Base-by-base conservation (phyloP, 2,329 filamentous ascomycete genomes). In the Orbilia quercus region DNA sequence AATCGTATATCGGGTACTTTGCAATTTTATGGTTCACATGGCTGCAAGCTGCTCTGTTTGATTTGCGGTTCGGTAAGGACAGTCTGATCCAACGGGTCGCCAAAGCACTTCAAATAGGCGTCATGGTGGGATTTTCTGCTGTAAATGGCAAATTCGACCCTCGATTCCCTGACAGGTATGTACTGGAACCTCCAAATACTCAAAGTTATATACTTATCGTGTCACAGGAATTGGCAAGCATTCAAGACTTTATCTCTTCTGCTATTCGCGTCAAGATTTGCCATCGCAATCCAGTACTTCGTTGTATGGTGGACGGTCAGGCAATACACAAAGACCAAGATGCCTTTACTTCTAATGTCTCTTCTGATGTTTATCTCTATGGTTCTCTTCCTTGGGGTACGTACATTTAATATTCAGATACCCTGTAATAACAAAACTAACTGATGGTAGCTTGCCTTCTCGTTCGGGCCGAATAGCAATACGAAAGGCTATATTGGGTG, bases 11-110 rank as follows among this genome's bases (percentile, higher is more conserved):
- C 58, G 81, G 85, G 44, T 86, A 85, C 78, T 83, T 87, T 77
- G 80, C 84, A 20, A 82, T 90, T 16, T 81, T 90, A 4, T 90
- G 88, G 88, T 85, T 88, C 69, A 89, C 86, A n/a, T 90, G 88
- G 88, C 83, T 89, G 36, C 82, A 88, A 70, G 85, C 87, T 22
- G 84, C 84, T 6, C 80, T 90, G 0, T 89, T 87, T 78, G 88
- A 90, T 79, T 85, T 90, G 36, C 86, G 88, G 0, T 90, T 89
- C 78, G 84, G 86, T 0, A 83, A 85, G 22, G 88, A 90, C 79
- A 87, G 85, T 40, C 82, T 90, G 34, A 88, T 89, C 76, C 86
- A 89, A 75, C 84, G 88, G 31, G 76, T 83, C 25, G 85, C 84
- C 73, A 86, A 88, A 77, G 85, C 84, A 1, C 75, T 86, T 1